A percentile compares a stretch with the other conserved stretches of the same genome.
Conservation (phyloP, 768 basidiomycete species). For the Cystobasidium onofrii region DNA sequence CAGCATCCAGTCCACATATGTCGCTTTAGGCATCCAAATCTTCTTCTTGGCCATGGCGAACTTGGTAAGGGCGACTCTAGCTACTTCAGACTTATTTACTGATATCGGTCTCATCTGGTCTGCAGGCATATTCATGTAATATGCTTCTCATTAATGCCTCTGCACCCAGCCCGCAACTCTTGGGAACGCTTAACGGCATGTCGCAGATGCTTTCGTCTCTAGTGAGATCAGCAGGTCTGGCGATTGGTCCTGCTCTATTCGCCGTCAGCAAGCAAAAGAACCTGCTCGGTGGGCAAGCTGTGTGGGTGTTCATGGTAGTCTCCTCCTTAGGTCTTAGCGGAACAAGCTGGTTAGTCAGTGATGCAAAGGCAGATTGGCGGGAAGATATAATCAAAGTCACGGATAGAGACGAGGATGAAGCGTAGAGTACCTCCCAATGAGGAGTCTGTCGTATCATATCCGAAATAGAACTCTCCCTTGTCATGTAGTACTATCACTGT, state of each 20-base stretch:
- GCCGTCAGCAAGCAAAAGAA: slow-evolving; percentile 21
- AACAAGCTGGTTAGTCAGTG: slow-evolving; percentile 11
- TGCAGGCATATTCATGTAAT: slow-evolving; percentile 16
- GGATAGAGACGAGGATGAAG: not conserved
- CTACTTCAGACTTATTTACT: not conserved
- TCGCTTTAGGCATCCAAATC: not conserved
- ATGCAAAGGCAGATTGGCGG: slow-evolving; percentile 16
- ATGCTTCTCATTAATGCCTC: slow-evolving; percentile 28
- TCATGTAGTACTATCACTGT: too few relatives aligned
- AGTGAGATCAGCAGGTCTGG: slow-evolving; percentile 17
- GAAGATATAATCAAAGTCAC: not conserved
- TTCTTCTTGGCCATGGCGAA: slow-evolving; percentile 5
- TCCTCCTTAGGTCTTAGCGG: not conserved
- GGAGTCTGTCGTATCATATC: too few relatives aligned
- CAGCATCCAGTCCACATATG: not conserved
- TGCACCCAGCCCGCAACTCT: not conserved
- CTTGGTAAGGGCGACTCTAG: not conserved
- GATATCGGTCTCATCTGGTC: not conserved
- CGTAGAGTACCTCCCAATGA: too few relatives aligned
- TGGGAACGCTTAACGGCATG: slow-evolving; percentile 29
- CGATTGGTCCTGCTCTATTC: slow-evolving; percentile 23
- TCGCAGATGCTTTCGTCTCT: slow-evolving; percentile 16
- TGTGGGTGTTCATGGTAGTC: slow-evolving; percentile 23
- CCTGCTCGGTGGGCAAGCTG: slow-evolving; percentile 14
- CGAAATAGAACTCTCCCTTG: too few relatives aligned